Conservation (phyloP, 148 eudicot genomes). For the Chenopodium formosanum region DNA sequence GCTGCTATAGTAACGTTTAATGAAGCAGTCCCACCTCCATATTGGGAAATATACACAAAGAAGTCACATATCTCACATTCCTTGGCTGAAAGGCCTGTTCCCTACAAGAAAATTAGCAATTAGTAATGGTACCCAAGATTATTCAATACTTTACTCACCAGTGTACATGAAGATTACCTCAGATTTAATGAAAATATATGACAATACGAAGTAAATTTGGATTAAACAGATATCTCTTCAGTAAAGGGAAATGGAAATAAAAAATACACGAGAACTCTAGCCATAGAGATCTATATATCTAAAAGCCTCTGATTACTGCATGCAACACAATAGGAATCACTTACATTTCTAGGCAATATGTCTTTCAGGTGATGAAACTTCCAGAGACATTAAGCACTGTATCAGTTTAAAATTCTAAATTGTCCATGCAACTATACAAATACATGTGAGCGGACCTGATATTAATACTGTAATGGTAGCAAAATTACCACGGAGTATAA, state of each 20-base stretch:
- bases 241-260: background rate
- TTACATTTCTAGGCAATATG: background rate
- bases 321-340: background rate
- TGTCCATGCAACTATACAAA: background rate
- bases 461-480: no score
- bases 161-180: background rate
- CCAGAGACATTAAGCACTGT: background rate
- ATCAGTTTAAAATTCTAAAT: background rate
- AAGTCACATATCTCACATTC: constrained; percentile 93
- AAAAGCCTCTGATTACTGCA: background rate
- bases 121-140: background rate
- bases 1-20: constrained; percentile 94
- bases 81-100: constrained; percentile 85
- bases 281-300: background rate
- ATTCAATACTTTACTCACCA: background rate
- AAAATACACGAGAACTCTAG: background rate
- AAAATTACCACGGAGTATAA: no score
- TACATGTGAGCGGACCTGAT: background rate
- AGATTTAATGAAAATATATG: background rate
- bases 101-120: constrained; percentile 42
- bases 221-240: background rate
- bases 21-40: constrained; percentile 98
- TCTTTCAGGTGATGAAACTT: background rate
- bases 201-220: background rate
- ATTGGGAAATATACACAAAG: constrained; percentile 93